Base-by-base conservation (phyloP, 169 alveolate genomes). In the Hepatocystis sp. region DNA sequence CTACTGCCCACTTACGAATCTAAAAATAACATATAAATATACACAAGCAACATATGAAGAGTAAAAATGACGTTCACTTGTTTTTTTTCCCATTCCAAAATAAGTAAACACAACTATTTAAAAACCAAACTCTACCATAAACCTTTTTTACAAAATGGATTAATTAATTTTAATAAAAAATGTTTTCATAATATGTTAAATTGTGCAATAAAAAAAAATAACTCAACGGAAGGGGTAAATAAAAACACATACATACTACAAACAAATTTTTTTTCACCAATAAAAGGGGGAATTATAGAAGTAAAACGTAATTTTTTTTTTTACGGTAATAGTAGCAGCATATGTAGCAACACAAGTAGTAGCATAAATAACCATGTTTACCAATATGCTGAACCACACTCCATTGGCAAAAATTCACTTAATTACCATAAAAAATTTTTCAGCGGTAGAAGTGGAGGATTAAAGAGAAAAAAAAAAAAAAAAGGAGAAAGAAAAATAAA, bases 381-480 rank as follows among this genome's bases (percentile, higher is more conserved):
- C n/a, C n/a, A n/a, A n/a, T n/a, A n/a, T n/a, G n/a, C n/a, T n/a
- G n/a, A n/a, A n/a, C n/a, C n/a, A n/a, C n/a, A n/a, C n/a, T n/a
- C n/a, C n/a, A n/a, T n/a, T n/a, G n/a, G 10, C 17, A 13, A 28
- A 27, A 67, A 36, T 11, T 0, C 11, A 13, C 46, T 71, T 64
- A 39, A 49, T 36, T 19, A 68, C 30, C 61, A 71, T 55, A 71
- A 56, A 36, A 71, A 21, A 36, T 40, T 17, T 71, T 91, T 91
- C 55, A 91, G 93, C 19, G 95, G 95, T 1, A 58, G 95, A 27
- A 90, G 91, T 58, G 86, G 92, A 25, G 95, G 95, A 7, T 86
- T 91, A 17, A 91, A 91, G 61, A 84, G 95, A 47, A 68, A 90
- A 27, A 91, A 91, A 25, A 67, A 60, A 53, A 88, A 84, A 81